These are phyloP conservation scores for Aspergillus novofumigatus DNA, from an alignment of 2,329 filamentous ascomycete genomes.

Conservation along the genomic window DNA sequence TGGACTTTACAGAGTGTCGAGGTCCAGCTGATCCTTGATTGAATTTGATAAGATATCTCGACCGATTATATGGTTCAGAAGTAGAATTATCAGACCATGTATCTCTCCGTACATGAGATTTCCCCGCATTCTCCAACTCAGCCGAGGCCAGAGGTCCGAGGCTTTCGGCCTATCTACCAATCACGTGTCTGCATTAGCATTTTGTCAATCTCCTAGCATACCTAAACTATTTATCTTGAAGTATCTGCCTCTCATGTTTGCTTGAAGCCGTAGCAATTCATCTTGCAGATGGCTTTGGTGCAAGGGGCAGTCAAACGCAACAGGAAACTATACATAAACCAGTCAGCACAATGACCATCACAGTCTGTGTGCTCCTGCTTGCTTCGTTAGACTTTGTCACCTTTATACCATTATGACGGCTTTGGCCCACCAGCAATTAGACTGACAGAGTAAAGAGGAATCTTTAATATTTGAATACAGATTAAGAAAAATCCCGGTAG, in stretches of 20 bases:
- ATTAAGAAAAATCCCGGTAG: no score
- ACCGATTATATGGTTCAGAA: not conserved
- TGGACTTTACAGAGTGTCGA: not conserved
- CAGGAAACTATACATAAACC: no score
- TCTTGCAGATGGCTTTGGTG: no score
- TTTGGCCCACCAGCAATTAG: not conserved
- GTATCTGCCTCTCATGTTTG: no score
- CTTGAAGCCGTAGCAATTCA: no score
- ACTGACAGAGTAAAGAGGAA: not conserved
- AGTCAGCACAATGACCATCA: no score
- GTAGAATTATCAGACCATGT: not conserved
- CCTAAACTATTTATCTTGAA: no score
- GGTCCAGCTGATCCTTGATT: not conserved
- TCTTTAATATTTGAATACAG: not conserved
- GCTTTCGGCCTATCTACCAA: not conserved
- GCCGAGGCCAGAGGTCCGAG: constrained; percentile 3
- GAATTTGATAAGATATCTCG: not conserved
- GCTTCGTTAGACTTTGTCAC: not conserved
- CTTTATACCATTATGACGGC: not conserved
- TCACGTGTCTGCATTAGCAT: not conserved
- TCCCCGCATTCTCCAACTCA: not conserved
- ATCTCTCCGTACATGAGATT: not conserved
- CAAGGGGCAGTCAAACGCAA: no score
- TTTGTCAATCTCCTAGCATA: no score
- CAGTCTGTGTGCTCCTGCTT: no score